A percentile compares a stretch with the other conserved stretches of the same genome.
Evolutionary conservation across 2,329 filamentous ascomycete species (phyloP).

Genomic region (Ophiostoma angusticollis): DNA sequence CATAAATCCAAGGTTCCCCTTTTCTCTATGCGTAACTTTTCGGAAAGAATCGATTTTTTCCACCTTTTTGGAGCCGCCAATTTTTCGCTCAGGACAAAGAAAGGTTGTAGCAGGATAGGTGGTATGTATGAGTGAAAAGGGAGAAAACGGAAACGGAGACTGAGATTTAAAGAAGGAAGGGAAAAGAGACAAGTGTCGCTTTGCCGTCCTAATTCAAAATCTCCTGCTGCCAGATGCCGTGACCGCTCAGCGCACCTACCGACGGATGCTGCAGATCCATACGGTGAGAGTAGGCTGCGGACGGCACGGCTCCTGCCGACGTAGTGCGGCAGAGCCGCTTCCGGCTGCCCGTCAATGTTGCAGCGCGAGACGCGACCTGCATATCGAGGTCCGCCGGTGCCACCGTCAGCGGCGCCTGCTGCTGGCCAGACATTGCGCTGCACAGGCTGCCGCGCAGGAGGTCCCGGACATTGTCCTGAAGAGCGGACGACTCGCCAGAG

Average conservation of each 20-base stretch:
- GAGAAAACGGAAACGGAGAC: not conserved
- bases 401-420: not conserved
- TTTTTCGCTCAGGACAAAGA: too few species aligned
- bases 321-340: constrained; percentile 51
- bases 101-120: constrained; percentile 13
- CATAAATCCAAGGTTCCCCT: not conserved
- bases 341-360: constrained; percentile 34
- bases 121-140: constrained; percentile 20
- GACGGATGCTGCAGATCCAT: constrained; percentile 34
- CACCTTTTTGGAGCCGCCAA: constrained; percentile 1
- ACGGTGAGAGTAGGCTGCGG: constrained; percentile 6
- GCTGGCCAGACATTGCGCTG: constrained; percentile 21
- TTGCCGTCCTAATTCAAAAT: constrained; percentile 40
- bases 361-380: constrained; percentile 14
- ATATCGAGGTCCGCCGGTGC: constrained; percentile 1
- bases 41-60: not conserved
- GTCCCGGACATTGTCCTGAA: constrained; percentile 56
- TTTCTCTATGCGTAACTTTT: not conserved
- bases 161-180: constrained; percentile 11
- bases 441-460: constrained; percentile 34
- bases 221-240: constrained; percentile 56
- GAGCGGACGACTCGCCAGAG: constrained; percentile 40
- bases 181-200: constrained; percentile 3
- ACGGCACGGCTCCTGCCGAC: not conserved
- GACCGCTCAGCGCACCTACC: constrained; percentile 37